Evolutionary conservation across 2,329 filamentous ascomycete species (phyloP), one percentile per base, ranked within the genome.

Genomic region (Fusarium sp.): DNA sequence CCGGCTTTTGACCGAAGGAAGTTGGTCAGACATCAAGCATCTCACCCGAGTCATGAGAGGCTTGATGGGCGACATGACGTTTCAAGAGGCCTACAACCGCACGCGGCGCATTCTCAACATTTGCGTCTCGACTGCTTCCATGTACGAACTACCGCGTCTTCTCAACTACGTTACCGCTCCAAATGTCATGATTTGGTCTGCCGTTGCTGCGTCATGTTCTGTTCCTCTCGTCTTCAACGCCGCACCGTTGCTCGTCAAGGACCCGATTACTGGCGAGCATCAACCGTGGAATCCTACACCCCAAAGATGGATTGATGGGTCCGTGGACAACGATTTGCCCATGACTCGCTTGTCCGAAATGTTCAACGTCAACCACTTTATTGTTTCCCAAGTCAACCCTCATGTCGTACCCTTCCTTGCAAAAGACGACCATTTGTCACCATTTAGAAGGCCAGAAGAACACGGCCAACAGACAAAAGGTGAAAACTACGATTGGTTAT

Each of bases 291-390:
- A 96, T 71, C 91, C 93, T 15, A 90, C 91, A 5, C 90, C 92
- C 27, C 91, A 94, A 75, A 88, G 88, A 67, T 97, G 93, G 87
- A 97, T 98, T 50, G 95, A 98, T 76, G 95, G 95, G 2, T 97
- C 94, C 1, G 93, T 98, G 21, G 94, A 97, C 76, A 96, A 96
- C 61, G 95, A 98, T 77, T 83, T 98, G 4, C 95, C 95, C 3
- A 97, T 97, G 88, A 93, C 91, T 20, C 88, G 93, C 3, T 83
- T 98, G 17, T 90, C 94, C 1, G 94, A 97, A 75, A 94, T 97
- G 91, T 97, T 97, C 83, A 97, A 97, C 74, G 94, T 97, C 76
- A 97, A 97, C 74, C 95, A 97, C 76, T 97, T 97, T 75, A 97
- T 98, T 70, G 95, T 97, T 18, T 97, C 94, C 0, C 95, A 98